These are phyloP conservation scores for Pisolithus tinctorius DNA, from an alignment of 768 basidiomycete genomes.

Conservation along the genomic window DNA sequence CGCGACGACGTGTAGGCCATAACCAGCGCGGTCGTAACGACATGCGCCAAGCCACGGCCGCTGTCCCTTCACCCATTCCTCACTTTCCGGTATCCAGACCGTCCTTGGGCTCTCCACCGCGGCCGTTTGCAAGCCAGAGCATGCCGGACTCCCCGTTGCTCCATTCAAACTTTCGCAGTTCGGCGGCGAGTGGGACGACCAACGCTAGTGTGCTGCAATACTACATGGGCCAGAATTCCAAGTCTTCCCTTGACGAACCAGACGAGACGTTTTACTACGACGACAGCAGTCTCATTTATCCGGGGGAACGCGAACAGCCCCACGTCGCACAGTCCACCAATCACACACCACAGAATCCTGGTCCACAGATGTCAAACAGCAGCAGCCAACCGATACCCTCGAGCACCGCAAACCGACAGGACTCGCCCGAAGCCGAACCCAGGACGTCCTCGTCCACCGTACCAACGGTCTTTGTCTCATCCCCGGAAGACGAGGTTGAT, in stretches of 20 bases:
- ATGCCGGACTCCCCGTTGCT: constrained; percentile 41
- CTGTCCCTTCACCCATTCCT: constrained; percentile 9
- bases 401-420: not conserved
- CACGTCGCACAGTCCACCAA: not conserved
- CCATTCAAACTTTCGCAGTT: constrained; percentile 41
- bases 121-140: constrained; percentile 2
- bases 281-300: constrained; percentile 38
- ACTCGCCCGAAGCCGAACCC: constrained; percentile 12
- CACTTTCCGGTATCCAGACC: constrained; percentile 1
- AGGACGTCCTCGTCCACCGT: constrained; percentile 22
- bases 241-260: constrained; percentile 26
- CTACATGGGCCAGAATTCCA: constrained; percentile 12
- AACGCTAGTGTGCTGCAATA: constrained; percentile 6
- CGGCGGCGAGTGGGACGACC: constrained; percentile 31
- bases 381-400: constrained; percentile 2
- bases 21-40: constrained; percentile 25
- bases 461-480: constrained; percentile 53
- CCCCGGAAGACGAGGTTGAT: constrained; percentile 24
- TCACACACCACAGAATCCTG: not conserved
- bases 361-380: constrained; percentile 5
- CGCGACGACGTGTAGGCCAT: constrained; percentile 22
- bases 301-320: constrained; percentile 6
- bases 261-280: constrained; percentile 29
- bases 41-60: constrained; percentile 2
- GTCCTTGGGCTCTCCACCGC: constrained; percentile 5